Conservation (phyloP, 345 rosid genomes). For the Eucalyptus cladocalyx region DNA sequence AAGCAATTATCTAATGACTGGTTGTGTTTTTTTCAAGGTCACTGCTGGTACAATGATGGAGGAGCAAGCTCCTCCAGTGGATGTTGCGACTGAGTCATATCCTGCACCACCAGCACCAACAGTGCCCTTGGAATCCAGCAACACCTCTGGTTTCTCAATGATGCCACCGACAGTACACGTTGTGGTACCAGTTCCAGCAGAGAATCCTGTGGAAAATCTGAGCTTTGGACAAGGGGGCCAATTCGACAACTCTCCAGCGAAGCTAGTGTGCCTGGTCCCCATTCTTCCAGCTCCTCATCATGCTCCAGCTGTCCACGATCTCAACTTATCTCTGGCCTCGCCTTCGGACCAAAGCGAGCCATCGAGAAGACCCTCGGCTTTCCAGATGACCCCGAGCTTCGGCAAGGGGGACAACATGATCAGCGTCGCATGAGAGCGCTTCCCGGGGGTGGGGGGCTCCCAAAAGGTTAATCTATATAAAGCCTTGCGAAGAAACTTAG, state of each 20-base stretch:
- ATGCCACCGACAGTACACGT: conserved; percentile 13
- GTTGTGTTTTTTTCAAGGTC: background rate
- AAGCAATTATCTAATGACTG: background rate
- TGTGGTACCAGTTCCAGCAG: conserved; percentile 7
- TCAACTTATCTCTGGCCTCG: conserved; percentile 11
- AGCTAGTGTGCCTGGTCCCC: conserved; percentile 12
- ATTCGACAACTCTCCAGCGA: conserved; percentile 1
- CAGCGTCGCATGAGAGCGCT: conserved; percentile 41
- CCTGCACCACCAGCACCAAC: conserved; percentile 4
- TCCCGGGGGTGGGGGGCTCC: background rate
- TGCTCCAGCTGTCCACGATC: conserved; percentile 10
- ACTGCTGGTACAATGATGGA: conserved; percentile 26
- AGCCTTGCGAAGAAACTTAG: background rate
- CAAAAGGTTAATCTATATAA: background rate
- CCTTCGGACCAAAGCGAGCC: conserved; percentile 23
- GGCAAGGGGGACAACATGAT: conserved; percentile 49
- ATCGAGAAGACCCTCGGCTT: conserved; percentile 22
- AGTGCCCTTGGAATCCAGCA: conserved; percentile 2
- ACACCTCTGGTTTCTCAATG: conserved; percentile 4
- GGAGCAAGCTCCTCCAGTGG: conserved; percentile 7
- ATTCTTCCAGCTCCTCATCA: conserved; percentile 3
- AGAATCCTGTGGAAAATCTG: conserved; percentile 17
- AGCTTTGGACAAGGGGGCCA: conserved; percentile 1
- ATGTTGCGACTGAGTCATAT: conserved; percentile 3
- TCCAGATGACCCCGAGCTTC: conserved; percentile 28